A percentile compares a stretch with the other conserved stretches of the same genome.
These are phyloP conservation scores for Pittosporum tobira DNA, from an alignment of 129 eudicot species.

Conservation along the genomic window DNA sequence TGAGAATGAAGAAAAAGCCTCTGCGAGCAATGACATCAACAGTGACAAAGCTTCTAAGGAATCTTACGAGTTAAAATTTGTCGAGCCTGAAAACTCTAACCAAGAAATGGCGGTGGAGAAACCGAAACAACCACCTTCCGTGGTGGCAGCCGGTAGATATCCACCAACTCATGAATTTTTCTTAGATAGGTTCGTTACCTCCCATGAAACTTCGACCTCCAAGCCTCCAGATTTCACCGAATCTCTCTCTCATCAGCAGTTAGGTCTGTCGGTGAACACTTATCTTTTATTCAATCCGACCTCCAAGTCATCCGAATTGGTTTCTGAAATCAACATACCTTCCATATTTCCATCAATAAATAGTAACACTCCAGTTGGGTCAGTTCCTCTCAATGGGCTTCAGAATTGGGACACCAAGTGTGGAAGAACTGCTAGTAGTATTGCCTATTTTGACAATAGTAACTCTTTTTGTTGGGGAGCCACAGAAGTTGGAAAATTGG, in stretches of 20 bases:
- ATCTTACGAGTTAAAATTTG: slow-evolving; percentile 13
- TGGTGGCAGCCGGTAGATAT: slow-evolving; percentile 5
- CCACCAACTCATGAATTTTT: slow-evolving; percentile 63
- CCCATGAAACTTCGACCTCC: slow-evolving; percentile 32
- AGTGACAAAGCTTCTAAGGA: slow-evolving; percentile 27
- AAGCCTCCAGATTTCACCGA: slow-evolving; percentile 28
- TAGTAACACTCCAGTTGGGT: slow-evolving; percentile 6
- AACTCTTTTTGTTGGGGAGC: slow-evolving; percentile 36
- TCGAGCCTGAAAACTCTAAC: slow-evolving; percentile 13
- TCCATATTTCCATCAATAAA: background rate
- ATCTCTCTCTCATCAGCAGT: slow-evolving; percentile 26
- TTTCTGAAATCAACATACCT: slow-evolving; percentile 17
- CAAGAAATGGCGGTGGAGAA: slow-evolving; percentile 14
- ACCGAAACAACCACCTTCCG: slow-evolving; percentile 11
- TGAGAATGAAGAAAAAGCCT: slow-evolving; percentile 31
- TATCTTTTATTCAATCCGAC: slow-evolving; percentile 30
- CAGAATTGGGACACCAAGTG: slow-evolving; percentile 38
- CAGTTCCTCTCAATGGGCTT: slow-evolving; percentile 11
- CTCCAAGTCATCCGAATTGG: slow-evolving; percentile 23
- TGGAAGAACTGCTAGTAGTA: slow-evolving; percentile 14
- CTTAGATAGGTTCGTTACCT: slow-evolving; percentile 38
- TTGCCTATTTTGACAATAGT: slow-evolving; percentile 16
- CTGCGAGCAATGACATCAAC: slow-evolving; percentile 23
- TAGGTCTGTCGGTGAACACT: slow-evolving; percentile 22
- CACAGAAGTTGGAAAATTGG: slow-evolving; percentile 29